Evolutionary conservation across 2,329 filamentous ascomycete species (phyloP), one percentile per base, ranked within the genome.

Genomic region (Hymenoscyphus repandus): DNA sequence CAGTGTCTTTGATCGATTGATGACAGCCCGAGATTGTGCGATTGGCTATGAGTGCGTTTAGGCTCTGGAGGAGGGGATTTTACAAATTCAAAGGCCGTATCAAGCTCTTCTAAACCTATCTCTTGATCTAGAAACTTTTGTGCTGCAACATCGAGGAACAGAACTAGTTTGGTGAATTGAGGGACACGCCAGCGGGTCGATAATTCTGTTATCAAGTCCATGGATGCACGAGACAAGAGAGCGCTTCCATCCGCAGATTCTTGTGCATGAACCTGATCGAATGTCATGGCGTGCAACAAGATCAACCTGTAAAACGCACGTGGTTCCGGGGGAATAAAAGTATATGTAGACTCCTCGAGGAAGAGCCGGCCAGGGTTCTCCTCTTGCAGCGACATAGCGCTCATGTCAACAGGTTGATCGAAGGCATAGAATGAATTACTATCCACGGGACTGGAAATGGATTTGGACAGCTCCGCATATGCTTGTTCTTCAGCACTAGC

Each of bases 131-230:
- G 73, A 64, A 90, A 97, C 67, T 93, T 93, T 62, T 90, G 86
- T 18, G 85, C 79, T 6, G 90, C 79, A 50, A 95, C 87, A 70
- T 97, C 93, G 33, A 97, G 72, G 61, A 96, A 85, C 5, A 92
- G 71, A 5, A 95, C 82, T 46, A 90, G 76, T 40, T 90, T 81
- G 3, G 90, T 89, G 63, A 85, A 90, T 57, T 86, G 83, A 2
- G 92, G 90, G 55, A 99, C 78, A 45, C 93, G 85, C 93, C 93
- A 99, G 62, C 91, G 83, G 55, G 90, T 74, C 52, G 86, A 88
- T 51, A 96, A 77, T 67, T 97, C 92, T 53, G 86, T 87, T 55
- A 99, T 70, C 41, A 99, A 73, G 50, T 96, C 90, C 44, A 82
- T 78, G 2, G 90, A 93, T 55, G 87, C 81, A 61, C 85, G 88